phyloP scores from a whole-genome alignment of 352 stramenopile species.

The Pseudoperonospora humuli region DNA sequence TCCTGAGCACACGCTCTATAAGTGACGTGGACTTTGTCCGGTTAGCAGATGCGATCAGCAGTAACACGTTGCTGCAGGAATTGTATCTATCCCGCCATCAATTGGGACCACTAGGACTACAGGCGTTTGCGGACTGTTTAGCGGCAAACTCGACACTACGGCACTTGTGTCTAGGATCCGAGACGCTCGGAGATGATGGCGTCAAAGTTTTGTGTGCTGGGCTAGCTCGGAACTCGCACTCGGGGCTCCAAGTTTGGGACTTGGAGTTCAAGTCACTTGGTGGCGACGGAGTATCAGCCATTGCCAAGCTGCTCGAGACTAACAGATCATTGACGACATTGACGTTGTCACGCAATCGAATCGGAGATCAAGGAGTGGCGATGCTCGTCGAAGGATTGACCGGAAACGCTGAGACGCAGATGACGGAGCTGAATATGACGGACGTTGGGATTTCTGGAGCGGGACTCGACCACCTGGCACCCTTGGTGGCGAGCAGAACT shows the following conservation, averaged over 20 bases:
- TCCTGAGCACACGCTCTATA: conserved; percentile 65
- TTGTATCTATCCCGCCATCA: conserved; percentile 72
- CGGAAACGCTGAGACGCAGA: conserved; percentile 22
- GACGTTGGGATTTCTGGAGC: conserved; percentile 39
- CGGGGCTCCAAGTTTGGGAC: conserved; percentile 51
- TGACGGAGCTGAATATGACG: conserved; percentile 38
- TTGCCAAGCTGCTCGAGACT: conserved; percentile 44
- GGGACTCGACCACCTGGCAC: conserved; percentile 41
- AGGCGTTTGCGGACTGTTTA: conserved; percentile 58
- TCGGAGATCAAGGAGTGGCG: conserved; percentile 37
- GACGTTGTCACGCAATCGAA: conserved; percentile 52
- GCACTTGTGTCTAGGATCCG: conserved; percentile 57
- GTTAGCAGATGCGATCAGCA: conserved; percentile 44
- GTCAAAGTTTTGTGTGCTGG: conserved; percentile 39
- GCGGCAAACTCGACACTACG: conserved; percentile 57
- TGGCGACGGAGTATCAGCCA: conserved; percentile 29
- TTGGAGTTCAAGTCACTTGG: conserved; percentile 66
- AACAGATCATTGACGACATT: conserved; percentile 42
- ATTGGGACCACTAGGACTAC: conserved; percentile 31
- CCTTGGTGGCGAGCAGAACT: conserved; percentile 24
- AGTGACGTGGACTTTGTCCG: conserved; percentile 40
- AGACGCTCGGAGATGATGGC: conserved; percentile 44
- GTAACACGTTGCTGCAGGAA: conserved; percentile 57
- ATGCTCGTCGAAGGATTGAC: conserved; percentile 30
- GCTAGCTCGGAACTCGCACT: conserved; percentile 44